These are phyloP conservation scores for Aspergillus pseudotamarii DNA, from an alignment of 2,329 filamentous ascomycete genomes.

Conservation along the genomic window DNA sequence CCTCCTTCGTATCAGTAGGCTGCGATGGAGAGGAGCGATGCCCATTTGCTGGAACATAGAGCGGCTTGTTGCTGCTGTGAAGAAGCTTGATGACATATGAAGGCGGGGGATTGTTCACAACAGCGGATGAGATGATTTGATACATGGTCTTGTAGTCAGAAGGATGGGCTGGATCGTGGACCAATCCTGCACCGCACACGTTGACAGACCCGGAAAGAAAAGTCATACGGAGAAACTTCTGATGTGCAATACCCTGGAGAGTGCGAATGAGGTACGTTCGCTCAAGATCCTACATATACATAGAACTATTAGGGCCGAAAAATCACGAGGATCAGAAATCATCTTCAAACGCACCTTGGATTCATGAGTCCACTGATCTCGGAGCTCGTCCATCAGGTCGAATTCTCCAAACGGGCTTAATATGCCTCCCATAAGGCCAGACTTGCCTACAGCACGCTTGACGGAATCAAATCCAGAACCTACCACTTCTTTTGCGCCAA, in stretches of 20 bases:
- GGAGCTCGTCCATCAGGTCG: conserved; percentile 88
- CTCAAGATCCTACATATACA: conserved; percentile 71
- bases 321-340: background rate
- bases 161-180: conserved; percentile 90
- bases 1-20: conserved; percentile 91
- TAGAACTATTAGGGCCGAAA: background rate
- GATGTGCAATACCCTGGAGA: conserved; percentile 89
- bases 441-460: conserved; percentile 95
- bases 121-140: conserved; percentile 89
- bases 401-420: conserved; percentile 96
- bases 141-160: conserved; percentile 99
- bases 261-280: conserved; percentile 95
- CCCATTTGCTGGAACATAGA: conserved; percentile 92
- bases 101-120: conserved; percentile 85
- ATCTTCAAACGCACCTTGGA: conserved; percentile 65
- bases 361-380: conserved; percentile 98
- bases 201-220: conserved; percentile 92
- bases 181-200: conserved; percentile 84
- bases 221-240: conserved; percentile 94
- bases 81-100: conserved; percentile 89
- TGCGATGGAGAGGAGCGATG: conserved; percentile 64
- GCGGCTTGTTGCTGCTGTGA: conserved; percentile 82
- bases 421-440: conserved; percentile 91
- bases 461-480: conserved; percentile 90
- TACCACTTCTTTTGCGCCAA: conserved; percentile 91